phyloP scores from a whole-genome alignment of 495 filamentous ascomycete genomes.

The Penicillium coffeae region DNA sequence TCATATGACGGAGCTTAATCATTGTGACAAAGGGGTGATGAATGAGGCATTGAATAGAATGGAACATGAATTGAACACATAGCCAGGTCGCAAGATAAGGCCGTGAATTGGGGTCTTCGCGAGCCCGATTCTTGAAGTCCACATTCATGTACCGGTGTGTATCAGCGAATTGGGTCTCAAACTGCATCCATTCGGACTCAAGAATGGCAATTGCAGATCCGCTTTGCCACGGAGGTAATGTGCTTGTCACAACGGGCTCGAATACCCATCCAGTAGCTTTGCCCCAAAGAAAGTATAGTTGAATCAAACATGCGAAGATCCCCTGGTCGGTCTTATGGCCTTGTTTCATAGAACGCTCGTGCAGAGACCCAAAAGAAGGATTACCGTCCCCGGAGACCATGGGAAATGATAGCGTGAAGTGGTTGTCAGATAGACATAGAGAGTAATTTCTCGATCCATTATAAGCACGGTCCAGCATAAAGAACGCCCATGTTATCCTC shows the following conservation, averaged over 20 bases:
- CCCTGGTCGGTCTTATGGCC: conserved; percentile 23
- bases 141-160: conserved; percentile 27
- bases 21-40: conserved; percentile 31
- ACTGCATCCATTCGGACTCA: conserved; percentile 31
- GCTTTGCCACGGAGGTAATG: conserved; percentile 24
- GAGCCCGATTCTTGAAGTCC: conserved; percentile 23
- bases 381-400: not conserved
- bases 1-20: conserved; percentile 27
- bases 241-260: conserved; percentile 13
- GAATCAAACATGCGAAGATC: conserved; percentile 21
- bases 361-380: conserved; percentile 10
- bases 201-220: conserved; percentile 24
- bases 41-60: conserved; percentile 25
- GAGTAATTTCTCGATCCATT: conserved; percentile 27
- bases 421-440: conserved; percentile 23
- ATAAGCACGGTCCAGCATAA: conserved; percentile 30
- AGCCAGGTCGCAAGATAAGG: conserved; percentile 27
- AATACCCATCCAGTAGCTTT: conserved; percentile 29
- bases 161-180: conserved; percentile 28
- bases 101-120: conserved; percentile 18
- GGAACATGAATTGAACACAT: conserved; percentile 28
- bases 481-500: conserved; percentile 28
- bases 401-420: conserved; percentile 23
- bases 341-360: conserved; percentile 13
- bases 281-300: conserved; percentile 25